Base-by-base conservation (phyloP, 176 grass and related monocot genomes). In the Carex littledalei region DNA sequence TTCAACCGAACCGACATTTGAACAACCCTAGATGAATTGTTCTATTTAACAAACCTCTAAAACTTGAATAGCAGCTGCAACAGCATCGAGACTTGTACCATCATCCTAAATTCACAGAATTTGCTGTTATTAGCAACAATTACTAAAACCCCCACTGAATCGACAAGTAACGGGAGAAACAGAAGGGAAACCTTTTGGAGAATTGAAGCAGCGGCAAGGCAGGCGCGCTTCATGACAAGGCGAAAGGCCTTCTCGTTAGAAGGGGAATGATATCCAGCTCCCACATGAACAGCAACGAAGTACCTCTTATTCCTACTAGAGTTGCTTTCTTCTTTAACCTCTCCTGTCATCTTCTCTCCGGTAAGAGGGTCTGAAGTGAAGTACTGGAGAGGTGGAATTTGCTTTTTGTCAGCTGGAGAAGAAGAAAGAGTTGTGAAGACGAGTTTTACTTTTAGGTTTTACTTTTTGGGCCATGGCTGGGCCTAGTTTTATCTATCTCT, bases 221-320 rank as follows among this genome's bases (percentile, higher is more conserved):
- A 94, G 53, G 95, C 91, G n/a, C 88, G 91, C 84, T 92, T 95
- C 91, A 93, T 95, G 88, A 43, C 93, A 37, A 81, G 86, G 62
- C 89, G 87, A 65, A 89, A 98, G 41, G 85, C 85, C 86, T 85
- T 94, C 83, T 95, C 95, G 78, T 95, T 98, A 22, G 88, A 85
- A 60, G 88, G 89, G 10, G 92, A 87, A 47, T 97, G 94, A 76
- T 87, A 97, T 57, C 94, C 92, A n/a, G 94, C 95, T 20, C 95
- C 95, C 3, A 90, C 93, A 75, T 98, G 95, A 79, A 91, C 91
- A 0, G 95, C 92, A 50, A 94, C 88, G 68, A 94, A 94, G 88
- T 93, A 91, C 59, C 79, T 87, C 22, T 32, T 67, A 71, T 22
- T 67, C 11, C 49, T 61, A 77, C 41, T 81, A 54, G 11, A 20